phyloP scores from a whole-genome alignment of 1,284 basidiomycete genomes.

The Tilletia horrida region DNA sequence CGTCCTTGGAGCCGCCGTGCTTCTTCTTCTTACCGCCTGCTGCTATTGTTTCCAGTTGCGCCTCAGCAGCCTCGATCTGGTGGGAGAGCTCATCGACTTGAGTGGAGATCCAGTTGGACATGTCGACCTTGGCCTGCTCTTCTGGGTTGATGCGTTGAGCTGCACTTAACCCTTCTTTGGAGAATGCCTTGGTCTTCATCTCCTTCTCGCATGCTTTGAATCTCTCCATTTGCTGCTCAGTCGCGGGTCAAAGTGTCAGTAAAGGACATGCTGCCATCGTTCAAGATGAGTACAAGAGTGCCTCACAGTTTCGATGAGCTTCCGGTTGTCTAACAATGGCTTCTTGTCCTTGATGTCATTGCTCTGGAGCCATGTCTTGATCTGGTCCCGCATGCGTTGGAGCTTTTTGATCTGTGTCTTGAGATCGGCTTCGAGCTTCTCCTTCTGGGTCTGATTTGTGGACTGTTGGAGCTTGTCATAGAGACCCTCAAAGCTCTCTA shows the following conservation, averaged over 20 bases:
- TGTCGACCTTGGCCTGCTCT: conserved; percentile 91
- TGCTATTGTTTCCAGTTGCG: conserved; percentile 86
- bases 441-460: conserved; percentile 53
- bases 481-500: conserved; percentile 53
- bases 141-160: conserved; percentile 92
- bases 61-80: conserved; percentile 90
- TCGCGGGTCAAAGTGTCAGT: conserved; percentile 20
- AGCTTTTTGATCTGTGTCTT: conserved; percentile 74
- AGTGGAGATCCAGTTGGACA: conserved; percentile 61
- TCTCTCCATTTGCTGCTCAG: conserved; percentile 95
- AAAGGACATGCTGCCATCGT: conserved; percentile 24
- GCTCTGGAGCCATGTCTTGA: conserved; percentile 97
- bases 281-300: background rate
- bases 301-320: conserved; percentile 94
- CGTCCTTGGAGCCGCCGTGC: conserved; percentile 63
- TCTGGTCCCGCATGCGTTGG: conserved; percentile 94
- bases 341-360: conserved; percentile 99
- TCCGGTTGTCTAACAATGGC: conserved; percentile 83
- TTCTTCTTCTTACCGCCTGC: conserved; percentile 72
- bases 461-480: conserved; percentile 53
- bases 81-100: conserved; percentile 83
- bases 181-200: conserved; percentile 99
- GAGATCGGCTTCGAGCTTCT: conserved; percentile 55
- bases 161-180: conserved; percentile 94
- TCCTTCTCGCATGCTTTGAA: conserved; percentile 99